Conservation (phyloP, 306 rosid species). For the Carpinus fangiana region DNA sequence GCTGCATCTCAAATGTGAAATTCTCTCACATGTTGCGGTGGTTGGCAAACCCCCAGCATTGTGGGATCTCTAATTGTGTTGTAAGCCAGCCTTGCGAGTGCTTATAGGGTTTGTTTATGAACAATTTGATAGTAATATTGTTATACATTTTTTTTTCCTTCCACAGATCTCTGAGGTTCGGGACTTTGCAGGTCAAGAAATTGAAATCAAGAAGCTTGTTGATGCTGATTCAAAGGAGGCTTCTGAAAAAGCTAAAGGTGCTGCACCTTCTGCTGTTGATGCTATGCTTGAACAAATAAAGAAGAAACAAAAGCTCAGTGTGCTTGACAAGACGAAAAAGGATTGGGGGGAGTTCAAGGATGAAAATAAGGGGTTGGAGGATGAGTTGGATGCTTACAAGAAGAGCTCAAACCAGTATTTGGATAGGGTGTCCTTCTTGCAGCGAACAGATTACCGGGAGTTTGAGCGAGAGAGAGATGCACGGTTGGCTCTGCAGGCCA, state of each 20-base stretch:
- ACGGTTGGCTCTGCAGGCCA: conserved; percentile 72
- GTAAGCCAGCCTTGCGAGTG: too few species aligned
- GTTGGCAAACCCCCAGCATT: conserved; percentile 1
- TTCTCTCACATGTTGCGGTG: not conserved
- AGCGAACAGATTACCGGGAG: conserved; percentile 92
- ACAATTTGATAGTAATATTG: conserved; percentile 13
- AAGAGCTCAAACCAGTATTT: conserved; percentile 97
- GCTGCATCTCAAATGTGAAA: conserved; percentile 4
- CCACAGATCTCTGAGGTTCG: conserved; percentile 83
- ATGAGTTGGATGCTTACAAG: conserved; percentile 92
- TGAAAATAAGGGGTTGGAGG: conserved; percentile 76
- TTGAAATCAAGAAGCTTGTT: conserved; percentile 76
- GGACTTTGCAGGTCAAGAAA: conserved; percentile 94
- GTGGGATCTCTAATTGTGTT: too few species aligned
- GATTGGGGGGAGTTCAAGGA: conserved; percentile 99
- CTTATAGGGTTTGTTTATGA: not conserved
- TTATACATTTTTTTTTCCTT: conserved; percentile 28
- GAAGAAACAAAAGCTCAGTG: conserved; percentile 96
- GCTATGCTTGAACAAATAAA: conserved; percentile 81
- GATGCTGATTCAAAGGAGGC: conserved; percentile 94
- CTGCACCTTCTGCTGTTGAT: conserved; percentile 85
- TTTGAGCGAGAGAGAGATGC: conserved; percentile 98
- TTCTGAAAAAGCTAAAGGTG: conserved; percentile 59
- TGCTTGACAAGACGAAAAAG: conserved; percentile 87
- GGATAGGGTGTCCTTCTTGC: conserved; percentile 83